Base-by-base conservation (phyloP, 345 rosid genomes). In the Mangifera indica region DNA sequence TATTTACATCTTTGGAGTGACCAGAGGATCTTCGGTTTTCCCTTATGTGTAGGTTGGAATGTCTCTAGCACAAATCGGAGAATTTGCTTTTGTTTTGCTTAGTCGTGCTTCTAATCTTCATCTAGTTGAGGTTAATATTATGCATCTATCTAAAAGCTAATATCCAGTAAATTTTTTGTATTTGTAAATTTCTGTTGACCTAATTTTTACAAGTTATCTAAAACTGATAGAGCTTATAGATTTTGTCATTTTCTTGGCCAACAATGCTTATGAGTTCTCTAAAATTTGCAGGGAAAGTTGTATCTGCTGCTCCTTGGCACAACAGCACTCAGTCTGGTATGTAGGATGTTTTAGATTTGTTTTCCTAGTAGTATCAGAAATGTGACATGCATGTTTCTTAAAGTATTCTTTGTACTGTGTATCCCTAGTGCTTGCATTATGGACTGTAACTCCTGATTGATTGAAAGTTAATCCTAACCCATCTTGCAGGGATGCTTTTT, bases 91-190 rank as follows among this genome's bases (percentile, higher is more conserved):
- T 82, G 98, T 95, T 79, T 92, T 95, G 66, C 87, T 95, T 54
- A 95, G 98, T 77, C 96, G 98, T 52, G 99, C 99, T 70, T 92
- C 98, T 76, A 95, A 95, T 87, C 93, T 95, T 79, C 95, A 84
- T 81, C 84, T 95, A 66, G 92, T 95, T 80, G 99, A 92, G 93
- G 98, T 92, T 74, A 25, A 54, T 54, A 48, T 63, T 37, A 29
- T 71, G 40, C 4, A 21, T 60, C 17, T 25, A 46, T 64, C 40
- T 69, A 53, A 29, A 29, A 44, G 55, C 63, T 63, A 69, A 22
- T 40, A 42, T 44, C 60, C 37, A 29, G 17, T 1, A 45, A 44
- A n/a, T 7, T n/a, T 15, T 65, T 10, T 25, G 44, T 17, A 46
- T 11, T 12, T 4, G 24, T 46, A 7, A 60, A 37, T 6, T 37